Percentiles rank a stretch among this genome's conserved stretches.
phyloP scores from a whole-genome alignment of 176 grass and related monocot genomes.

The Phyllostachys edulis region DNA sequence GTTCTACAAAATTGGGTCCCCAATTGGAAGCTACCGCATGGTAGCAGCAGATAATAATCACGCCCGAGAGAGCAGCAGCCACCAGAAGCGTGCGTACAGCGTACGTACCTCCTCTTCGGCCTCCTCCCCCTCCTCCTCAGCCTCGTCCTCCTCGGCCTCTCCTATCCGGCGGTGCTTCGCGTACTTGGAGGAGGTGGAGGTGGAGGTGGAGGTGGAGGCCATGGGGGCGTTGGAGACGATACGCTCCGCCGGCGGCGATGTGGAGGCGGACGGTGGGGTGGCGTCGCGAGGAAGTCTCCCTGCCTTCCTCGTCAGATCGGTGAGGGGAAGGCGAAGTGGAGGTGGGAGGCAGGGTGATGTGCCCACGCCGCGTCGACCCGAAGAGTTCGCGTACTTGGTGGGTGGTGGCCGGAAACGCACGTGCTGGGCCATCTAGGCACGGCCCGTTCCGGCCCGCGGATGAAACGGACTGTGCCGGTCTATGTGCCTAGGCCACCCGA shows the following conservation, averaged over 20 bases:
- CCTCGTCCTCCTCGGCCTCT: slow-evolving; percentile 53
- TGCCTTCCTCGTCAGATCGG: slow-evolving; percentile 45
- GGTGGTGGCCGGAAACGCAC: not conserved
- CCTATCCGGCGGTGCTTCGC: slow-evolving; percentile 60
- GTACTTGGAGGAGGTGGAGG: slow-evolving; percentile 52
- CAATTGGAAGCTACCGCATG: not conserved
- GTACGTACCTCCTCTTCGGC: slow-evolving; percentile 54
- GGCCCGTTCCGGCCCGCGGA: no score
- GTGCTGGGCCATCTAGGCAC: no score
- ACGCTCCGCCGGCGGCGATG: slow-evolving; percentile 1
- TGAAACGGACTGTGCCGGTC: no score
- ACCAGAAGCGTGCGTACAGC: not conserved
- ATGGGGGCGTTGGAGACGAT: slow-evolving; percentile 15
- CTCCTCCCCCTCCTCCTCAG: slow-evolving; percentile 55
- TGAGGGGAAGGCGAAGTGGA: slow-evolving; percentile 11
- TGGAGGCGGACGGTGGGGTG: not conserved
- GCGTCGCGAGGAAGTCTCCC: slow-evolving; percentile 6
- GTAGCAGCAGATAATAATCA: not conserved
- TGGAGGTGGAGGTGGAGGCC: slow-evolving; percentile 53
- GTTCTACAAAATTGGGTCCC: not conserved
- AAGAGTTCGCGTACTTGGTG: slow-evolving; percentile 22
- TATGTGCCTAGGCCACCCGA: no score
- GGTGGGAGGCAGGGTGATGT: slow-evolving; percentile 10
- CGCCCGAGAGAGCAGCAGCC: not conserved
- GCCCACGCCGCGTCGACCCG: slow-evolving; percentile 45